These are phyloP conservation scores for Stentor coeruleus DNA, from an alignment of 73 alveolate species.

Conservation along the genomic window DNA sequence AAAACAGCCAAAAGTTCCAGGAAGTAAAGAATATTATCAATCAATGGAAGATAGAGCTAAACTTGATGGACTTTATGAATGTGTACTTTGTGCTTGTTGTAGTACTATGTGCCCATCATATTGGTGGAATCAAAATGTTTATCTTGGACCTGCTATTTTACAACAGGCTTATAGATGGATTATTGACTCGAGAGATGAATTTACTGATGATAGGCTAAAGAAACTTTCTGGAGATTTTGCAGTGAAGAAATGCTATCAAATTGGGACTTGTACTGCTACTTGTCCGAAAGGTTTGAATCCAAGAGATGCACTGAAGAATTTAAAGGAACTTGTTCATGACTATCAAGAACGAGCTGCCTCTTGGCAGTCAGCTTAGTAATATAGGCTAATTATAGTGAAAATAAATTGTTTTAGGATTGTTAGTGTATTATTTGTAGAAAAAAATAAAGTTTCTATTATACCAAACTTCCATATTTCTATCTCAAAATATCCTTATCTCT, in stretches of 20 bases:
- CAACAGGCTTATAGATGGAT: conserved; percentile 95
- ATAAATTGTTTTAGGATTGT: no score
- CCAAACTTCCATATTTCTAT: no score
- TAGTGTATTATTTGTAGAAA: no score
- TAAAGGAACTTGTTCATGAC: conserved; percentile 19
- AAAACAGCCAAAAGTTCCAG: conserved; percentile 81
- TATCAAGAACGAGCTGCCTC: not conserved
- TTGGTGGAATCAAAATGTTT: conserved; percentile 97
- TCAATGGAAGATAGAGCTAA: conserved; percentile 85
- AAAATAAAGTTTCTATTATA: no score
- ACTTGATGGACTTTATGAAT: conserved; percentile 84
- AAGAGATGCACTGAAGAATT: not conserved
- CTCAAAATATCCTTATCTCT: no score
- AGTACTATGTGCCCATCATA: conserved; percentile 94
- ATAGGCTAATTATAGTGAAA: no score
- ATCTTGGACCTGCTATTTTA: conserved; percentile 95
- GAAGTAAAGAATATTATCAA: conserved; percentile 82
- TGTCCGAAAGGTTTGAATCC: conserved; percentile 73
- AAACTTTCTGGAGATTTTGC: conserved; percentile 81
- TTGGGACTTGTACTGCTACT: conserved; percentile 85
- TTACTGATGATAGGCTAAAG: conserved; percentile 87
- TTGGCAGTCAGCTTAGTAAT: no score
- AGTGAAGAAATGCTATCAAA: conserved; percentile 78
- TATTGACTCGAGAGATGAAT: conserved; percentile 93
- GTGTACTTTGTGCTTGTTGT: conserved; percentile 97